A percentile compares a stretch with the other conserved stretches of the same genome.
These are phyloP conservation scores for Lathyrus tuberosus DNA, from an alignment of 306 rosid species.

Conservation along the genomic window DNA sequence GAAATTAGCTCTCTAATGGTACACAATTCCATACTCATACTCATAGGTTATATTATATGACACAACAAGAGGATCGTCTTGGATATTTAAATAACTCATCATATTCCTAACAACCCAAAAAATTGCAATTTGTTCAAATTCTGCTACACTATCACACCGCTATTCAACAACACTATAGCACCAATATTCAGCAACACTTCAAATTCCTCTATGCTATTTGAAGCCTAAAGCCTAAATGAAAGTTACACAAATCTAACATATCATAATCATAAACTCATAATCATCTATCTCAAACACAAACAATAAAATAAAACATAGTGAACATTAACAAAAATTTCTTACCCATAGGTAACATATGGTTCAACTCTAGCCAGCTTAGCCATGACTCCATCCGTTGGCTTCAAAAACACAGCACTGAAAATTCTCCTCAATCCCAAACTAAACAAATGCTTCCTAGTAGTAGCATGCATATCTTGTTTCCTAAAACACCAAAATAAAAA, in stretches of 20 bases:
- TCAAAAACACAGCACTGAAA: conserved; percentile 72
- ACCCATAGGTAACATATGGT: conserved; percentile 95
- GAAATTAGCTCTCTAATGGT: too few relatives aligned
- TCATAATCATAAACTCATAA: not conserved
- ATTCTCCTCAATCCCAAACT: conserved; percentile 61
- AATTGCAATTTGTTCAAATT: not conserved
- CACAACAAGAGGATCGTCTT: too few relatives aligned
- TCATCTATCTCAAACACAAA: not conserved
- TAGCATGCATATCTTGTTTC: conserved; percentile 86
- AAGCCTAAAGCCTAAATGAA: not conserved
- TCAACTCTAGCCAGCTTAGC: conserved; percentile 76
- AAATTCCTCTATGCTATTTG: not conserved
- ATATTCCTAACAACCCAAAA: not conserved
- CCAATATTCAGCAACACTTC: not conserved
- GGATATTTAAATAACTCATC: not conserved
- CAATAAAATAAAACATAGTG: conserved; percentile 2
- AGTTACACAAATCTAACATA: conserved; percentile 1
- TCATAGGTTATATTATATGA: too few relatives aligned
- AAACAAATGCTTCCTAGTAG: conserved; percentile 60
- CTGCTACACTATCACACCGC: not conserved
- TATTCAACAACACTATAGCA: not conserved
- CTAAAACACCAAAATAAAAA: conserved; percentile 41
- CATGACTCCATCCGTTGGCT: conserved; percentile 56
- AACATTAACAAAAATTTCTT: conserved; percentile 14
- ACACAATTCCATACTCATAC: too few relatives aligned